phyloP scores from a whole-genome alignment of 192 early-diverging fungal species.

The Backusella circina region DNA sequence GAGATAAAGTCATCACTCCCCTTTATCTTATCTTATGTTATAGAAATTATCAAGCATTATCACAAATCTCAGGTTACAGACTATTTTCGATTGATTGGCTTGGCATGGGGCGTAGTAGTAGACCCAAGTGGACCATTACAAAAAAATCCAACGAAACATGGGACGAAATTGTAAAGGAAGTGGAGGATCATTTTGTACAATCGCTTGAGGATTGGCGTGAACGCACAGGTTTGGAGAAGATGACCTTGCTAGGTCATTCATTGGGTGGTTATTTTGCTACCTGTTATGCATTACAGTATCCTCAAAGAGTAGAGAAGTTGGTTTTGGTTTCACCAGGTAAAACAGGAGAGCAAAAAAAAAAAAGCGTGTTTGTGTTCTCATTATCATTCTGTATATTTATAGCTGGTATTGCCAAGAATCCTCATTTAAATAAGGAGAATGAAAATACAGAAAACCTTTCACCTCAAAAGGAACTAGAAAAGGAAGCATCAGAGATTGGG shows the following conservation, averaged over 20 bases:
- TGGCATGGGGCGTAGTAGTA: slow-evolving; percentile 83
- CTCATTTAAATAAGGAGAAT: slow-evolving; percentile 30
- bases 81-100: slow-evolving; percentile 84
- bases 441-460: neutral
- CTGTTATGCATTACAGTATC: slow-evolving; percentile 84
- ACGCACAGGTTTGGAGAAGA: slow-evolving; percentile 70
- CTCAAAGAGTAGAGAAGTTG: slow-evolving; percentile 79
- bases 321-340: slow-evolving; percentile 81
- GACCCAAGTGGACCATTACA: slow-evolving; percentile 52
- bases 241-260: slow-evolving; percentile 82
- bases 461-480: slow-evolving; percentile 23
- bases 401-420: slow-evolving; percentile 64
- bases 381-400: neutral
- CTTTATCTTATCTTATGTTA: neutral
- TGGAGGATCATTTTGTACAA: slow-evolving; percentile 86
- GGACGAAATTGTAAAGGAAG: slow-evolving; percentile 49
- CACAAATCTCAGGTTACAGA: slow-evolving; percentile 48
- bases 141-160: slow-evolving; percentile 28
- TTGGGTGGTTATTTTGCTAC: slow-evolving; percentile 86
- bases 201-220: slow-evolving; percentile 89
- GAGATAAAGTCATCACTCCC: neutral
- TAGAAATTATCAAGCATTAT: slow-evolving; percentile 22
- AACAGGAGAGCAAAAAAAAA: neutral
- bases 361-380: neutral
- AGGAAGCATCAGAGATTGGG: slow-evolving; percentile 25